Conservation (phyloP, 2,329 filamentous ascomycete species). For the Neonectria faginata region DNA sequence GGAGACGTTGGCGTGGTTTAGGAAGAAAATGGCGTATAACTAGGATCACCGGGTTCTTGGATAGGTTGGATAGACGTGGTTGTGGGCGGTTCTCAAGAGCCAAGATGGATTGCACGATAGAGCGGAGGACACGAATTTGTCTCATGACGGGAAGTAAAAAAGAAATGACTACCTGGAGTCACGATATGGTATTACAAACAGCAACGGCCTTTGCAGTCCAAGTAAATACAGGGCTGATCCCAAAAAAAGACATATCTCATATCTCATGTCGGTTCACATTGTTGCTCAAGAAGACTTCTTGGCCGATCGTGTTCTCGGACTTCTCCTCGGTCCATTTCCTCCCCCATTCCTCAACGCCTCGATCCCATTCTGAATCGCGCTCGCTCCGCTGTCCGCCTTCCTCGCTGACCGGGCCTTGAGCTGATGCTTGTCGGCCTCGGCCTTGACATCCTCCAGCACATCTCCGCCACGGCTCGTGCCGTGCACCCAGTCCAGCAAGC, state of each 20-base stretch:
- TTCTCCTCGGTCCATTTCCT: slow-evolving; percentile 44
- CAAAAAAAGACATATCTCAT: slow-evolving; percentile 10
- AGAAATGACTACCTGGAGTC: slow-evolving; percentile 1
- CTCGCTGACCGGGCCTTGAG: slow-evolving; percentile 57
- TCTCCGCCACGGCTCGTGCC: slow-evolving; percentile 66
- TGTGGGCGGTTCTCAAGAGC: slow-evolving; percentile 9
- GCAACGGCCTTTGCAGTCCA: neutral
- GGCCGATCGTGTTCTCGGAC: slow-evolving; percentile 42
- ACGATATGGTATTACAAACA: slow-evolving; percentile 10
- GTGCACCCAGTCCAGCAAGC: slow-evolving; percentile 70
- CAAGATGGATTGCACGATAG: slow-evolving; percentile 28
- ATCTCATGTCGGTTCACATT: neutral
- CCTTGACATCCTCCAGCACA: slow-evolving; percentile 65
- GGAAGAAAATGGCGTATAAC: slow-evolving; percentile 55
- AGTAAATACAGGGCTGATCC: neutral
- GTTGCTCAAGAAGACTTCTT: slow-evolving; percentile 31
- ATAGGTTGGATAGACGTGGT: slow-evolving; percentile 14
- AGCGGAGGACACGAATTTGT: slow-evolving; percentile 8
- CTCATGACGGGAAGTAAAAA: neutral
- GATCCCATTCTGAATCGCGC: slow-evolving; percentile 50
- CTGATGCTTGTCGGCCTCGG: slow-evolving; percentile 68
- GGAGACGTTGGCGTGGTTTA: slow-evolving; percentile 71
- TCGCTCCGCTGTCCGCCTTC: slow-evolving; percentile 50
- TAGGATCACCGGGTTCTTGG: neutral
- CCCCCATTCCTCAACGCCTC: slow-evolving; percentile 42